Evolutionary conservation across 345 rosid species (phyloP), one percentile per base, ranked within the genome.

Genomic region (Hibiscus syriacus): DNA sequence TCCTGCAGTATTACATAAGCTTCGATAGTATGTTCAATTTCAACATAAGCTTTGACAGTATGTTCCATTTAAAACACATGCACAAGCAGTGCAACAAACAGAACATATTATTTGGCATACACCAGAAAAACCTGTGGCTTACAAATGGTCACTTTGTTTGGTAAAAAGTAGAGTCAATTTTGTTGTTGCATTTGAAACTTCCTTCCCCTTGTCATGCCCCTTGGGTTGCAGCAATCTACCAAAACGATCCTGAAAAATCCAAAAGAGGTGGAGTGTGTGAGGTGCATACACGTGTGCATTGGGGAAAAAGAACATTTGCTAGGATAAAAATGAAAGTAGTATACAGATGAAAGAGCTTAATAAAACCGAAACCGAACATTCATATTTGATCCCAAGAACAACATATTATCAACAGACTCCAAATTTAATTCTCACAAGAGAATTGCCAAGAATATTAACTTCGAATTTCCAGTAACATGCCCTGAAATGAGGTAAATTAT

Each of bases 61-160:
- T 26, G 56, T 34, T 36, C 16, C 48, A 63, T 22, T 41, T 25
- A 50, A 32, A 58, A 60, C 50, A 5, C 23, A 46, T 17, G 25
- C 16, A 52, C 26, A 68, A 48, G 66, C 16, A 56, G 29, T 45
- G 50, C 68, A 77, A 23, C 65, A 43, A 53, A 71, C 23, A 67
- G 10, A 70, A 57, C 26, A 19, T 56, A 66, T 55, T 32, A 50
- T 36, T 50, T 2, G 1, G 32, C 7, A 61, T 49, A 52, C 50
- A 71, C 45, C 45, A 64, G 52, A 70, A 72, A 64, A 58, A 92
- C 98, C 92, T 86, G 96, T 39, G 98, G 96, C 87, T 83, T 76
- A 74, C 89, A 88, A 79, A 89, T 84, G 30, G 86, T 82, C 54
- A 92, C 89, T 92, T 87, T 86, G 67, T 92, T 92, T 5, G 86